Percentiles rank a stretch among this genome's conserved stretches.
Conservation (phyloP, 495 filamentous ascomycete species). For the Glonium stellatum region DNA sequence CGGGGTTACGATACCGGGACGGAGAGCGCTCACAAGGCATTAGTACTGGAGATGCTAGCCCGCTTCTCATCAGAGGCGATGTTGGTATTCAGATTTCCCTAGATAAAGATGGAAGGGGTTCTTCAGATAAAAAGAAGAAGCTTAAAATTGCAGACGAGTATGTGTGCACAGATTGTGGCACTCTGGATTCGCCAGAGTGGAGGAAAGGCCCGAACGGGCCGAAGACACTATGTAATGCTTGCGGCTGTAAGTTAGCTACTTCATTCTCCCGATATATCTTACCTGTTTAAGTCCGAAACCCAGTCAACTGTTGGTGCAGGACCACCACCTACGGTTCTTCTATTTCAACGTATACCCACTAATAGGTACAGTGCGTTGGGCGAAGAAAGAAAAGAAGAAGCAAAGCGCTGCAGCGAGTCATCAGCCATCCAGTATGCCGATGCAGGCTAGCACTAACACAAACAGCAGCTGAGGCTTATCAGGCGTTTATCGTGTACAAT, state of each 20-base stretch:
- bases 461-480: neutral
- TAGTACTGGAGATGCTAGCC: constrained; percentile 73
- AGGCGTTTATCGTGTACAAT: too few species aligned
- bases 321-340: too few species aligned
- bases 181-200: constrained; percentile 85
- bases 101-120: constrained; percentile 55
- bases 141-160: constrained; percentile 88
- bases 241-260: constrained; percentile 56
- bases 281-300: neutral
- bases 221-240: constrained; percentile 96
- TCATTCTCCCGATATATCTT: neutral
- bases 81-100: constrained; percentile 74
- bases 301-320: neutral
- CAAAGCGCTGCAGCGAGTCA: neutral
- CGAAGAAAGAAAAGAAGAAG: constrained; percentile 44
- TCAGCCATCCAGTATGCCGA: neutral
- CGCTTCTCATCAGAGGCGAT: constrained; percentile 75
- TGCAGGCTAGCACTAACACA: neutral
- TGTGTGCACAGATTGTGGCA: constrained; percentile 90
- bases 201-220: constrained; percentile 88
- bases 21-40: constrained; percentile 86
- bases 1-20: constrained; percentile 78
- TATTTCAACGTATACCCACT: constrained; percentile 3
- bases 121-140: constrained; percentile 82
- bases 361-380: constrained; percentile 37